These are phyloP conservation scores for Dujonia santamariae DNA, from an alignment of 1,139 yeast species.

Conservation along the genomic window DNA sequence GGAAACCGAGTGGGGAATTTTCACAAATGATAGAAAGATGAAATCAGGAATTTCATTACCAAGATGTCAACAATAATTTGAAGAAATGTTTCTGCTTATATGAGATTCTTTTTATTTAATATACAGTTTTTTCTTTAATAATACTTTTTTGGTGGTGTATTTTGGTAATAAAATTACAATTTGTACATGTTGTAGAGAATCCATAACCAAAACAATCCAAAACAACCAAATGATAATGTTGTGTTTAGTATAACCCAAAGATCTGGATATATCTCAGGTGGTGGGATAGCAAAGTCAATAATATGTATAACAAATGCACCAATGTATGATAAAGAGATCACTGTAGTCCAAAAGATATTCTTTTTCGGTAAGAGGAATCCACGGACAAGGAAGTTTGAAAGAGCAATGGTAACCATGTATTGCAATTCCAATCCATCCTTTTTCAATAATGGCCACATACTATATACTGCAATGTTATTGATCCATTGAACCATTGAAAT, in stretches of 20 bases:
- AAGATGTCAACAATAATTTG: not conserved
- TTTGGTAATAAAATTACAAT: constrained; percentile 6
- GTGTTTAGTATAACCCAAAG: constrained; percentile 80
- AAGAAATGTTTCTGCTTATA: not conserved
- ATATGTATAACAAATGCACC: constrained; percentile 52
- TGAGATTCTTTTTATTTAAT: not conserved
- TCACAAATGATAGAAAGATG: constrained; percentile 44
- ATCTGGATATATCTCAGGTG: constrained; percentile 74
- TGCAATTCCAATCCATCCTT: constrained; percentile 75
- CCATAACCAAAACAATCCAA: constrained; percentile 78
- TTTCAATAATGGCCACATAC: constrained; percentile 82
- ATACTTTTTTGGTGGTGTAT: too few species aligned
- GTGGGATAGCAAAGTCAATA: constrained; percentile 46
- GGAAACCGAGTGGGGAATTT: constrained; percentile 76
- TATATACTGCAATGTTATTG: constrained; percentile 77
- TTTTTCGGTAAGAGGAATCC: constrained; percentile 13
- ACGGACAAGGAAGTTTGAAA: constrained; percentile 72
- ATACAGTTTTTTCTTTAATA: too few species aligned
- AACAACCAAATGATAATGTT: constrained; percentile 71
- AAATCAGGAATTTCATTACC: constrained; percentile 4
- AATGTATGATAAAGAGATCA: constrained; percentile 58
- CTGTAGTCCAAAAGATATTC: constrained; percentile 50
- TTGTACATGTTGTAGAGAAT: constrained; percentile 45
- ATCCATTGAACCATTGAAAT: constrained; percentile 83
- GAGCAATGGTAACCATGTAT: constrained; percentile 54